phyloP scores from a whole-genome alignment of 306 rosid species.

The Carpinus viminea region DNA sequence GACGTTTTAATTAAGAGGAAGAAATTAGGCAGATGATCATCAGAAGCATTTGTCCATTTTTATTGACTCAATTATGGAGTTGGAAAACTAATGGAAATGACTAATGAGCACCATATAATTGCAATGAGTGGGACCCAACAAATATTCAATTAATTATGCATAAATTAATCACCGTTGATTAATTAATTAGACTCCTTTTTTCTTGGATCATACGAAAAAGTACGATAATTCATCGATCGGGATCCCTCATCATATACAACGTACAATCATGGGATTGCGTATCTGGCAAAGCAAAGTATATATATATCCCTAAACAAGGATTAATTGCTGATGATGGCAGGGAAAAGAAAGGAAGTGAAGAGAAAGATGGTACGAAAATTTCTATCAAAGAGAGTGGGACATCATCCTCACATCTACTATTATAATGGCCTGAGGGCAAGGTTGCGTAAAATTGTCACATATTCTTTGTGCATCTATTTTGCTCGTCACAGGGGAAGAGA shows the following conservation, averaged over 20 bases:
- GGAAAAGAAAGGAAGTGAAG: not conserved
- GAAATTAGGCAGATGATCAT: not conserved
- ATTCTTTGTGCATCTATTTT: too few species aligned
- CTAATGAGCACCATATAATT: constrained; percentile 1
- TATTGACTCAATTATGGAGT: constrained; percentile 33
- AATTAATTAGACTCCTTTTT: not conserved
- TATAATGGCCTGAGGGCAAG: too few species aligned
- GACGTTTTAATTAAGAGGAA: not conserved
- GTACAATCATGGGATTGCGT: not conserved
- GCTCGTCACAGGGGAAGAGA: too few species aligned
- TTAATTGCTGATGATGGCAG: too few species aligned
- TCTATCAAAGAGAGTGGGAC: not conserved
- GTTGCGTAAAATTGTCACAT: too few species aligned
- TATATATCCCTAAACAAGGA: too few species aligned
- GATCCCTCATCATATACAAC: not conserved
- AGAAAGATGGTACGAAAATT: constrained; percentile 44
- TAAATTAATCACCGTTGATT: not conserved
- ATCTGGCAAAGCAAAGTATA: too few species aligned
- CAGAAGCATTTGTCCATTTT: not conserved
- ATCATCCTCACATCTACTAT: too few species aligned
- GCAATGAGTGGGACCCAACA: constrained; percentile 26
- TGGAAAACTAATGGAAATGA: constrained; percentile 18
- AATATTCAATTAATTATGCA: constrained; percentile 5
- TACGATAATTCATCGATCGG: not conserved
- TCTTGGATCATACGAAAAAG: not conserved